These are phyloP conservation scores for Epichloe sylvatica DNA, from an alignment of 2,329 filamentous ascomycete genomes.

Conservation along the genomic window DNA sequence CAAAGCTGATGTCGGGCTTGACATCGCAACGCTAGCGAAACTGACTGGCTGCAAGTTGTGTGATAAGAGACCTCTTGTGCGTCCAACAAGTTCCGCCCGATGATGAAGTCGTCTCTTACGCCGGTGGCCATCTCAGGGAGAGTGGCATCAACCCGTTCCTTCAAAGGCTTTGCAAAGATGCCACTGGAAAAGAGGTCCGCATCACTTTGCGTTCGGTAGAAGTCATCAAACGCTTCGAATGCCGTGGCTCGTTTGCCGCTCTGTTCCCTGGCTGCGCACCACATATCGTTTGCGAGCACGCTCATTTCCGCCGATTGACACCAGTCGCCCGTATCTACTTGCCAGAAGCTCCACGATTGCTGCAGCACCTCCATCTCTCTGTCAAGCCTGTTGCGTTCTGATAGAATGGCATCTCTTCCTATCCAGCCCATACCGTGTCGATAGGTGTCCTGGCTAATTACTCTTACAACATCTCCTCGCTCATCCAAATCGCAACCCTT, in stretches of 20 bases:
- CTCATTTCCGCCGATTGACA: slow-evolving; percentile 26
- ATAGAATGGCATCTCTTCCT: slow-evolving; percentile 42
- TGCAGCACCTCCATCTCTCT: slow-evolving; percentile 49
- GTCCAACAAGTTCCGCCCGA: slow-evolving; percentile 36
- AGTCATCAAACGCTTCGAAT: slow-evolving; percentile 38
- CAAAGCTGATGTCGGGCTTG: slow-evolving; percentile 13
- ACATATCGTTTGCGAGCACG: slow-evolving; percentile 19
- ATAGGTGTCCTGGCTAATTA: slow-evolving; percentile 73
- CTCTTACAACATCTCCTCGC: slow-evolving; percentile 54
- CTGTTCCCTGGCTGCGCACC: slow-evolving; percentile 5
- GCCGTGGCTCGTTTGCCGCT: slow-evolving; percentile 15
- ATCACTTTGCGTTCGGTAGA: slow-evolving; percentile 48
- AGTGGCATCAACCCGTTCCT: slow-evolving; percentile 47
- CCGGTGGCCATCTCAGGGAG: slow-evolving; percentile 39
- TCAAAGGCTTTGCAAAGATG: slow-evolving; percentile 28
- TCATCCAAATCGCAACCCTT: slow-evolving; percentile 54
- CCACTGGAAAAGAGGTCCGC: slow-evolving; percentile 46
- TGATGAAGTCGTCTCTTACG: slow-evolving; percentile 34
- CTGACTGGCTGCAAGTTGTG: slow-evolving; percentile 11
- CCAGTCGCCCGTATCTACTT: slow-evolving; percentile 48
- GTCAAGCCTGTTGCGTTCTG: slow-evolving; percentile 21
- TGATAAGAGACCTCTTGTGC: slow-evolving; percentile 23
- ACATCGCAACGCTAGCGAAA: slow-evolving; percentile 18
- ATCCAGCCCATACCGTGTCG: slow-evolving; percentile 64
- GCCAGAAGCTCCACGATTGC: slow-evolving; percentile 56